Conservation (phyloP, 768 basidiomycete genomes). For the Rossbeevera mucosa region DNA sequence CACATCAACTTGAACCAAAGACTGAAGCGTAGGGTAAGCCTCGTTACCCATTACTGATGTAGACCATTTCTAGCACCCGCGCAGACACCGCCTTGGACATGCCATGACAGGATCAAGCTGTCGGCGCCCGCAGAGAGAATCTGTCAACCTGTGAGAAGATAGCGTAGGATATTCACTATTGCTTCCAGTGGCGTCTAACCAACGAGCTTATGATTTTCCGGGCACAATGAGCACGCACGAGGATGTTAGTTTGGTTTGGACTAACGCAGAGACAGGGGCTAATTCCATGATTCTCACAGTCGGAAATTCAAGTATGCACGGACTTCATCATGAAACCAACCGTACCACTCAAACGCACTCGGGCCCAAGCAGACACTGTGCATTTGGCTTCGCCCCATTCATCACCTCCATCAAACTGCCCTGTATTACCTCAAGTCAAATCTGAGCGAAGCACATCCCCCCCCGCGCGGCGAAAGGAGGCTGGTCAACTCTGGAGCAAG, state of each 20-base stretch:
- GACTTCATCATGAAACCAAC: slow-evolving; percentile 1
- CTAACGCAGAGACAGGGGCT: too few relatives aligned
- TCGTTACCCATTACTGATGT: too few relatives aligned
- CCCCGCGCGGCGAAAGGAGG: slow-evolving; percentile 7
- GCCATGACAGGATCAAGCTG: background rate
- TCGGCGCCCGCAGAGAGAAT: background rate
- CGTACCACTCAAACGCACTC: slow-evolving; percentile 17
- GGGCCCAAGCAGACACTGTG: background rate
- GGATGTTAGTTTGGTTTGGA: too few relatives aligned
- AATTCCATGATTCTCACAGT: too few relatives aligned
- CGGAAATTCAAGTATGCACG: too few relatives aligned
- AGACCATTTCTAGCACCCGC: too few relatives aligned
- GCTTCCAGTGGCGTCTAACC: background rate
- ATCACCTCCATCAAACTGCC: background rate
- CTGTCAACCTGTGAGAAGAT: background rate
- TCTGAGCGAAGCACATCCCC: slow-evolving; percentile 21
- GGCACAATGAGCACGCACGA: too few relatives aligned
- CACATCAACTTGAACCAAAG: background rate
- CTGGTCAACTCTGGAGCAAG: slow-evolving; percentile 26
- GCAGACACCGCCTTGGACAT: background rate
- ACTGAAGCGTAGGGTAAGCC: background rate
- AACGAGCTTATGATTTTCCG: background rate
- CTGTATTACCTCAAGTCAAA: slow-evolving; percentile 12
- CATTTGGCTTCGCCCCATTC: background rate
- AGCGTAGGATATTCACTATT: background rate